Conservation (phyloP, 1,139 yeast genomes). For the Saccharomyces hybrid region DNA sequence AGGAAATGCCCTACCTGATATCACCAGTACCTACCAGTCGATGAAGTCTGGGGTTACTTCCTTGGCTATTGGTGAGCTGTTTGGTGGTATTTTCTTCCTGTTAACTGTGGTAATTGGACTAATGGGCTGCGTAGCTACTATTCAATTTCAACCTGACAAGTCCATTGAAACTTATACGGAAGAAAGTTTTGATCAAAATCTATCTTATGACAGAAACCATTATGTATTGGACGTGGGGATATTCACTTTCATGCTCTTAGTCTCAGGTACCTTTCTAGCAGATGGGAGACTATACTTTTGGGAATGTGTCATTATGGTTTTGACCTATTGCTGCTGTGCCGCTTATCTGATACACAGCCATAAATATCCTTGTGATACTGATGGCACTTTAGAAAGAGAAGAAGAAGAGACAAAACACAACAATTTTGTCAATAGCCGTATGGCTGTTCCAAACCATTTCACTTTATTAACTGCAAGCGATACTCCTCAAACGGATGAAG, state of each 20-base stretch:
- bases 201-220: conserved; percentile 16
- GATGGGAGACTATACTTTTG: conserved; percentile 22
- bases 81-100: conserved; percentile 52
- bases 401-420: neutral
- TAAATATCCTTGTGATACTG: conserved; percentile 4
- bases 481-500: neutral
- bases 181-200: neutral
- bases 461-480: neutral
- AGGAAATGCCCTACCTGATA: conserved; percentile 92
- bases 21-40: conserved; percentile 77
- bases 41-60: conserved; percentile 60
- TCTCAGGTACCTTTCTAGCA: conserved; percentile 15
- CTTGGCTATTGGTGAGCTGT: conserved; percentile 77
- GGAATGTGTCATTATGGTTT: conserved; percentile 23
- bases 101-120: conserved; percentile 27
- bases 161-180: conserved; percentile 1
- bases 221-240: conserved; percentile 22
- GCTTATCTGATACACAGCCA: conserved; percentile 8
- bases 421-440: neutral
- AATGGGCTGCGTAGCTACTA: conserved; percentile 21
- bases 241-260: conserved; percentile 16
- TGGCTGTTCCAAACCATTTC: neutral
- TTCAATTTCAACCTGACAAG: conserved; percentile 11
- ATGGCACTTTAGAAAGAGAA: neutral
- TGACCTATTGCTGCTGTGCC: conserved; percentile 16